phyloP scores from a whole-genome alignment of 202 grass and related monocot species.

The Schoenoplectus triqueter region DNA sequence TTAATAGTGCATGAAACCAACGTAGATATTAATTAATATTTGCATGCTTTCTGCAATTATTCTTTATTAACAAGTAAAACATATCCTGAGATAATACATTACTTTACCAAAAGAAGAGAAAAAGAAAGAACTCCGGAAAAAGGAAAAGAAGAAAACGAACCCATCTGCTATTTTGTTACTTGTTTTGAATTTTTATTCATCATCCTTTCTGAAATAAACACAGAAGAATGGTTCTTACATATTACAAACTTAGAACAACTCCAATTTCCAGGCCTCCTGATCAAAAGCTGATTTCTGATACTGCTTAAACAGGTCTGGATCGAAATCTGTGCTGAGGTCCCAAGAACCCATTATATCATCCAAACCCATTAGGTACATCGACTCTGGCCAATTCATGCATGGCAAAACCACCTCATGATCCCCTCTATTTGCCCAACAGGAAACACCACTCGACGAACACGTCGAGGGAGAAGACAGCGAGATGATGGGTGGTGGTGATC shows the following conservation, averaged over 20 bases:
- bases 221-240: slow-evolving; percentile 32
- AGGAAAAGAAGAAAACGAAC: not conserved
- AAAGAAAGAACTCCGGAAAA: not conserved
- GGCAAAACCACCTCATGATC: slow-evolving; percentile 45
- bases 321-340: slow-evolving; percentile 27
- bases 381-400: slow-evolving; percentile 74
- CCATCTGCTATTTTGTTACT: slow-evolving; percentile 19
- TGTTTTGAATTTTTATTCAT: slow-evolving; percentile 18
- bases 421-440: slow-evolving; percentile 30
- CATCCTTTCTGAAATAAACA: slow-evolving; percentile 37
- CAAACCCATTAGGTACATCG: slow-evolving; percentile 61
- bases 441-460: slow-evolving; percentile 39
- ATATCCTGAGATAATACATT: slow-evolving; percentile 37
- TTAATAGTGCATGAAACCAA: not conserved
- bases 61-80: slow-evolving; percentile 25
- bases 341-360: slow-evolving; percentile 51
- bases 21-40: not conserved
- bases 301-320: slow-evolving; percentile 57
- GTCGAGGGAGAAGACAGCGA: slow-evolving; percentile 38
- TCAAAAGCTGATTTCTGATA: slow-evolving; percentile 65
- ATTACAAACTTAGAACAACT: slow-evolving; percentile 42
- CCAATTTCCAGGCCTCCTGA: slow-evolving; percentile 59
- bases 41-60: slow-evolving; percentile 21
- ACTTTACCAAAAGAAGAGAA: not conserved
- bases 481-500: slow-evolving; percentile 6